Evolutionary conservation across 2,329 filamentous ascomycete species (phyloP).

Genomic region (Diplodia sapinea): DNA sequence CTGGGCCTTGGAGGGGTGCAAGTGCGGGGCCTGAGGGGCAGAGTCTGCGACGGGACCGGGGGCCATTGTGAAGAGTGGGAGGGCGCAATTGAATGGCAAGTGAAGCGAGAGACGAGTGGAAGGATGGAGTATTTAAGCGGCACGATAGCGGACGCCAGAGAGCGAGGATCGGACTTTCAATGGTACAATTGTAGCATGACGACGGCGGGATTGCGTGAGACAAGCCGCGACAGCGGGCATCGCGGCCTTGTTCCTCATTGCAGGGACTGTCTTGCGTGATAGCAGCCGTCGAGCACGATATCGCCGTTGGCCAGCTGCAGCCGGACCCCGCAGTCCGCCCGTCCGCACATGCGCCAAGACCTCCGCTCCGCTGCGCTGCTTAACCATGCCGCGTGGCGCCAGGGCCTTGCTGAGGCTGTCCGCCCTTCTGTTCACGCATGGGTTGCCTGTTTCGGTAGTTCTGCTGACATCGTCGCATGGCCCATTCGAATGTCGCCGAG

Average conservation of each 20-base stretch:
- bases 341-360: slow-evolving; percentile 3
- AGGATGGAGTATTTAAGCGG: slow-evolving; percentile 8
- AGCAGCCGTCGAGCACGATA: slow-evolving; percentile 28
- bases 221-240: slow-evolving; percentile 2
- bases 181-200: slow-evolving; percentile 24
- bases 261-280: slow-evolving; percentile 31
- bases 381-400: background rate
- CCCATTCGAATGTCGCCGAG: background rate
- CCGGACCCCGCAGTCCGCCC: slow-evolving; percentile 20
- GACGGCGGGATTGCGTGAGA: slow-evolving; percentile 20
- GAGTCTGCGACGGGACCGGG: slow-evolving; percentile 29
- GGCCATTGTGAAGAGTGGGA: slow-evolving; percentile 24
- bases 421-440: background rate
- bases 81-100: slow-evolving; percentile 6
- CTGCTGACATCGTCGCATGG: background rate
- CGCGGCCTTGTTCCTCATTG: slow-evolving; percentile 21
- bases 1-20: slow-evolving; percentile 25
- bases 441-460: background rate
- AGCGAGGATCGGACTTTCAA: slow-evolving; percentile 23
- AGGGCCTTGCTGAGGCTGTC: background rate
- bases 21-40: slow-evolving; percentile 25
- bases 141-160: background rate
- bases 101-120: background rate
- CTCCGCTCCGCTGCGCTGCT: slow-evolving; percentile 27
- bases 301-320: slow-evolving; percentile 18